Base-by-base conservation (phyloP, 805 yeast species). In the Wickerhamiella sergipiensis region DNA sequence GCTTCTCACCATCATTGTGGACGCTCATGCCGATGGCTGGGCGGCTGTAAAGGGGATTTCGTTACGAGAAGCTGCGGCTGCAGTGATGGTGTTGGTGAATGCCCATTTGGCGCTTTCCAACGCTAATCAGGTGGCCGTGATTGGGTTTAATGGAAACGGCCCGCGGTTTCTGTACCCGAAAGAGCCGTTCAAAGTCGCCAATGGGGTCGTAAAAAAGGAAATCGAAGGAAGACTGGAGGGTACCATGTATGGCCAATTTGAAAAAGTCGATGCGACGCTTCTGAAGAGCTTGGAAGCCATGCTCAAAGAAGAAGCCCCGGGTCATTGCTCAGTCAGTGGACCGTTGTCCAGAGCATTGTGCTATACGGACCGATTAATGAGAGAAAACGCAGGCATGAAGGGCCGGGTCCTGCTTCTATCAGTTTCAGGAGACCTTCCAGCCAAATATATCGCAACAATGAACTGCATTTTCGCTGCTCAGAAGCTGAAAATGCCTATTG, bases 401-500 rank as follows among this genome's bases (percentile, higher is more conserved):
- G 80, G 96, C 0, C 74, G 89, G 46, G 68, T 83, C 6, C 59
- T 85, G 53, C 73, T 81, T 12, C 63, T 84, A 2, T 78, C 80
- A 53, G 75, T 87, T 23, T 79, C 82, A 56, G 52, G 50, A 8
- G 88, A 86, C 59, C 80, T 79, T 51, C 79, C 87, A 5, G 71
- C 86, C 49, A 86, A 85, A 52, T 94, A 92, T 64, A 85, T 90
- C 44, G 85, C 97, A 4, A 81, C 87, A 44, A 92, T 92, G 97
- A 92, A 92, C 66, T 76, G 92, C 53, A 90, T 92, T 29, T 92
- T 92, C 68, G 90, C 97, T 0, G 95, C 97, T 0, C 96, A 92
- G 58, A 90, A 89, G 65, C 77, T 63, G 58, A 82, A 80, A 59
- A 78, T 89, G 17, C 84, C 96, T 2, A 80, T 92, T 21, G 97